These are phyloP conservation scores for Colletotrichum aenigma DNA, from an alignment of 2,329 filamentous ascomycete species.

Conservation along the genomic window DNA sequence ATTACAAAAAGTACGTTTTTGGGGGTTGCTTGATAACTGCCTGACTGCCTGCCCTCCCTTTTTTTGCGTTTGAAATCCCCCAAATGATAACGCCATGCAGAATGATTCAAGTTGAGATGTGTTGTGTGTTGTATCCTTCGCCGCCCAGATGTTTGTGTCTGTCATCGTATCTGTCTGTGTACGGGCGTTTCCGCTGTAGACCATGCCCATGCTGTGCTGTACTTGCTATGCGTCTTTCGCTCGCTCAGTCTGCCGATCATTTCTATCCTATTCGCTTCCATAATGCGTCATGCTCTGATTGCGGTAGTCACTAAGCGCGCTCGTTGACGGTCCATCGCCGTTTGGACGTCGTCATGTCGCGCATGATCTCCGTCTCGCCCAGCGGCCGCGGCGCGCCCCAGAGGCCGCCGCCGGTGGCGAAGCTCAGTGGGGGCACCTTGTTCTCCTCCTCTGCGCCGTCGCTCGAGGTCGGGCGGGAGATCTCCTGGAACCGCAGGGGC, in stretches of 20 bases:
- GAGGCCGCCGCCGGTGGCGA: conserved; percentile 45
- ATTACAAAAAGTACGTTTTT: conserved; percentile 1
- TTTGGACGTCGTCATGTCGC: conserved; percentile 52
- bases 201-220: neutral
- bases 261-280: neutral
- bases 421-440: conserved; percentile 39
- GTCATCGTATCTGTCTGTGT: neutral
- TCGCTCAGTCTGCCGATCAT: neutral
- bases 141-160: neutral
- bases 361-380: conserved; percentile 46
- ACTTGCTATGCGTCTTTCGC: neutral
- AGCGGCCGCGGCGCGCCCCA: conserved; percentile 49
- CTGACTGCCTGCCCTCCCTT: neutral
- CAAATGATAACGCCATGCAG: conserved; percentile 3
- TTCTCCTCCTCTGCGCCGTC: conserved; percentile 31
- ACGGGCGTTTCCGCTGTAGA: neutral
- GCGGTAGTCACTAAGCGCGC: conserved; percentile 23
- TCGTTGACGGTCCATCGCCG: conserved; percentile 63
- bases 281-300: neutral
- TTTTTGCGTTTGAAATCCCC: neutral
- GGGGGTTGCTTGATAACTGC: neutral
- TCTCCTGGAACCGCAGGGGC: conserved; percentile 17
- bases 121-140: neutral
- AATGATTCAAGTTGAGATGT: conserved; percentile 4
- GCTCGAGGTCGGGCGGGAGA: conserved; percentile 19